phyloP scores from a whole-genome alignment of 1,139 yeast genomes.

The Lodderomyces jiufengensis region DNA sequence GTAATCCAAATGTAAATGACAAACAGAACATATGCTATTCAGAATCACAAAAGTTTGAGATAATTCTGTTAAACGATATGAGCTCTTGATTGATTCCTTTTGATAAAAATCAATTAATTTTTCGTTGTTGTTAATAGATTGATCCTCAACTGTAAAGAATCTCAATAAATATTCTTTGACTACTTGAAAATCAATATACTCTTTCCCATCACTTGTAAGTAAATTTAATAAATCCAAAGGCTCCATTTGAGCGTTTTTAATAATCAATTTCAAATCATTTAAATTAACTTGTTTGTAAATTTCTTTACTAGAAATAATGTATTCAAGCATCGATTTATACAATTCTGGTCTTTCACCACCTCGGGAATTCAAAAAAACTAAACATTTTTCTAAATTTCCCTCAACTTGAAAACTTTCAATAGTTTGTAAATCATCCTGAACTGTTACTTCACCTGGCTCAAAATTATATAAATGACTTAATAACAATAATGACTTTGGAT shows the following conservation, averaged over 20 bases:
- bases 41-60: conserved; percentile 66
- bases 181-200: conserved; percentile 69
- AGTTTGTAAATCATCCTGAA: conserved; percentile 42
- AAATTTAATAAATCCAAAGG: conserved; percentile 76
- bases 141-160: conserved; percentile 56
- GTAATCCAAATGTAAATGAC: conserved; percentile 65
- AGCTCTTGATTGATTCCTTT: conserved; percentile 58
- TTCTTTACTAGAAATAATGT: conserved; percentile 56
- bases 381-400: conserved; percentile 58
- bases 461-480: conserved; percentile 65
- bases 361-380: too few species aligned
- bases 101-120: conserved; percentile 68
- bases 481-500: conserved; percentile 57
- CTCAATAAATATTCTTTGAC: conserved; percentile 68
- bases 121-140: conserved; percentile 66
- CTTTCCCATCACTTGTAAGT: conserved; percentile 30
- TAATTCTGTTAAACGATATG: conserved; percentile 51
- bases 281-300: conserved; percentile 47
- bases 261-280: conserved; percentile 43
- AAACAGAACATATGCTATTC: conserved; percentile 67
- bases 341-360: conserved; percentile 64
- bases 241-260: conserved; percentile 55
- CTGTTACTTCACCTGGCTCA: conserved; percentile 42
- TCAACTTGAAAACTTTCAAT: conserved; percentile 61
- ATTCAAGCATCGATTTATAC: conserved; percentile 62